phyloP scores from a whole-genome alignment of 164 flowering plant genomes.

The Vitis amurensis region DNA sequence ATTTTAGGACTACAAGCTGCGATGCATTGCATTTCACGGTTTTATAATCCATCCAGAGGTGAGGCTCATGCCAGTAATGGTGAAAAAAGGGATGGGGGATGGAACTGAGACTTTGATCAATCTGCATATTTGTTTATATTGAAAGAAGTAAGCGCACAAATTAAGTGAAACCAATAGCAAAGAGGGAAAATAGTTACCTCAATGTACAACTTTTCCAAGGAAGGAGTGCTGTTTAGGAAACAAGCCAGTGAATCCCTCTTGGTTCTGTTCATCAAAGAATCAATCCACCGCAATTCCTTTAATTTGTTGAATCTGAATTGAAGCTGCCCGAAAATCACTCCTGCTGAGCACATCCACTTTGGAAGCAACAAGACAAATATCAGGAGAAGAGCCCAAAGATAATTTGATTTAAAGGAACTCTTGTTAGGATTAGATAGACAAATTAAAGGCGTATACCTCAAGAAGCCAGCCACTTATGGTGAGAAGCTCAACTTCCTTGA shows the following conservation, averaged over 20 bases:
- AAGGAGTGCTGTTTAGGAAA: neutral
- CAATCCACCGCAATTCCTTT: conserved; percentile 9
- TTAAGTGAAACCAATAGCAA: too few relatives aligned
- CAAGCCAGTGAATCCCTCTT: conserved; percentile 9
- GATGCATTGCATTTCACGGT: neutral
- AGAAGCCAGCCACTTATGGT: conserved; percentile 20
- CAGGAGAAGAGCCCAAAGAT: too few relatives aligned
- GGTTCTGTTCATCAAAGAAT: conserved; percentile 4
- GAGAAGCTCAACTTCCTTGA: conserved; percentile 15
- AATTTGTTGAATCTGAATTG: conserved; percentile 16
- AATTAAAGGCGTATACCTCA: conserved; percentile 10
- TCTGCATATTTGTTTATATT: too few relatives aligned
- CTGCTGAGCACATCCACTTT: conserved; percentile 17
- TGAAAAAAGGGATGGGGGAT: conserved; percentile 4
- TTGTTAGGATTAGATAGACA: neutral
- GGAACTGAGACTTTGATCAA: neutral
- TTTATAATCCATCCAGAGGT: conserved; percentile 17
- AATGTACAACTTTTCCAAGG: too few relatives aligned
- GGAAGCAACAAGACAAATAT: too few relatives aligned
- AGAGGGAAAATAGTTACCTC: too few relatives aligned
- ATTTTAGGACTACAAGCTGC: neutral
- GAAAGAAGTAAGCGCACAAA: too few relatives aligned
- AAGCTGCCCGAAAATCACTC: conserved; percentile 13
- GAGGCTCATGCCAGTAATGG: conserved; percentile 23
- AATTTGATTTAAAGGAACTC: too few relatives aligned